Evolutionary conservation across 495 filamentous ascomycete species (phyloP).

Genomic region (Lasiosphaeria miniovina): DNA sequence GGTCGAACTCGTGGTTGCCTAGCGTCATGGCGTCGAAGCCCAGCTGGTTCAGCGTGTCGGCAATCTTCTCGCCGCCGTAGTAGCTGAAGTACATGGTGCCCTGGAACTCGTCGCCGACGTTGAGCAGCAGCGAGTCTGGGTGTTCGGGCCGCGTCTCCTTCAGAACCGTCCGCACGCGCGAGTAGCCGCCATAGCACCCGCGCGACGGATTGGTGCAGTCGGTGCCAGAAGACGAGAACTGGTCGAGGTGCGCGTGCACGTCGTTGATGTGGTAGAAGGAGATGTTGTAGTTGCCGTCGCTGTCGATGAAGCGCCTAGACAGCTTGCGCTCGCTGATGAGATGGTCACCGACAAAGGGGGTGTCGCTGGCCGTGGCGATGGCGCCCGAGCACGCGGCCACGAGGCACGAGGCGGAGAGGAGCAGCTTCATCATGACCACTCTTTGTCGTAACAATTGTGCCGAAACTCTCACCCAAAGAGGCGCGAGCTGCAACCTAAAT

Average conservation of each 20-base stretch:
- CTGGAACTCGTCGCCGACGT: constrained; percentile 60
- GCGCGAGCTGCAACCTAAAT: not conserved
- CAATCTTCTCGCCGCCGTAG: constrained; percentile 61
- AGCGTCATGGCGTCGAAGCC: constrained; percentile 59
- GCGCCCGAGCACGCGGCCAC: constrained; percentile 1
- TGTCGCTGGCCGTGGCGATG: constrained; percentile 3
- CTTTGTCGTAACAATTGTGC: not conserved
- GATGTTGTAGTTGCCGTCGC: constrained; percentile 53
- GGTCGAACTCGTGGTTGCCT: constrained; percentile 59
- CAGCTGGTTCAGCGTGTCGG: constrained; percentile 57
- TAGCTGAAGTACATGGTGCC: constrained; percentile 58
- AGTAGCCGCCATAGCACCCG: constrained; percentile 59
- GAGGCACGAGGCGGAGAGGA: constrained; percentile 11
- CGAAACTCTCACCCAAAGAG: not conserved
- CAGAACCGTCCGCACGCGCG: constrained; percentile 52
- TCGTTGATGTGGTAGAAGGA: constrained; percentile 64
- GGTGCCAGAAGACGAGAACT: constrained; percentile 53
- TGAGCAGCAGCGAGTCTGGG: constrained; percentile 53
- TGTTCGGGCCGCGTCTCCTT: constrained; percentile 48
- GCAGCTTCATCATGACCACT: constrained; percentile 12
- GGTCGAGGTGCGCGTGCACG: constrained; percentile 58
- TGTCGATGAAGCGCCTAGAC: constrained; percentile 50
- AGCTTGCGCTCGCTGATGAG: constrained; percentile 39
- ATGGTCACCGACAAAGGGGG: constrained; percentile 16
- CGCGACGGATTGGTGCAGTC: constrained; percentile 49